Evolutionary conservation across 1,284 basidiomycete species (phyloP), one percentile per base, ranked within the genome.

Genomic region (Sanghuangporus baumii): DNA sequence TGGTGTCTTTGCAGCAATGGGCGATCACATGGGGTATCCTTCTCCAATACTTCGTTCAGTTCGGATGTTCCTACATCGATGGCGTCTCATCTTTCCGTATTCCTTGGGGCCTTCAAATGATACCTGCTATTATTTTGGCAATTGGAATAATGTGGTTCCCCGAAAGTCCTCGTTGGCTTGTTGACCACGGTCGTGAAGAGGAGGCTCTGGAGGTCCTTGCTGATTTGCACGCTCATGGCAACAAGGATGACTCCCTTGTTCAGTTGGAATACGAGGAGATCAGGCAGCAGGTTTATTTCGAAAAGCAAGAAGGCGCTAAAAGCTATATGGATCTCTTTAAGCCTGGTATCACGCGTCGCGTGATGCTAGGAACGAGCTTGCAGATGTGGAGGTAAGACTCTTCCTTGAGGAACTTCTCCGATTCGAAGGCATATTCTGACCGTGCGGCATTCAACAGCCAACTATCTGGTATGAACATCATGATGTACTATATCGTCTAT

Each of bases 211-310:
- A 87, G 66, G 85, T 94, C 67, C 79, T 94, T 41, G 88, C 90
- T 26, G 86, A 92, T 69, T 81, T 93, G 26, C 92, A 94, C 70
- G 92, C 90, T 55, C 75, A 79, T 46, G 92, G 92, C 26, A 78
- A 93, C 71, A 74, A 72, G 43, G 74, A 78, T 36, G 78, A 87
- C 67, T 81, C 85, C 46, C 80, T 94, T 18, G 92, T 94, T 36
- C 76, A 83, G 48, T 83, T 93, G 65, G 93, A 94, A 72, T 92
- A 79, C 69, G 82, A 85, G 66, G 90, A 94, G 74, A 94, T 94
- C 73, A 85, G 81, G 71, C 79, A 85, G 60, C 88, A 93, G 67
- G 87, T 92, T 74, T 76, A 78, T 60, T 85, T 84, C 67, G 93
- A 94, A 73, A 80, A 81, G 34, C 83, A 76, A 0, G 81, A 89